Percentiles rank a stretch among this genome's conserved stretches.
Evolutionary conservation across 2,329 filamentous ascomycete genomes (phyloP).

Genomic region (Aplosporella prunicola): DNA sequence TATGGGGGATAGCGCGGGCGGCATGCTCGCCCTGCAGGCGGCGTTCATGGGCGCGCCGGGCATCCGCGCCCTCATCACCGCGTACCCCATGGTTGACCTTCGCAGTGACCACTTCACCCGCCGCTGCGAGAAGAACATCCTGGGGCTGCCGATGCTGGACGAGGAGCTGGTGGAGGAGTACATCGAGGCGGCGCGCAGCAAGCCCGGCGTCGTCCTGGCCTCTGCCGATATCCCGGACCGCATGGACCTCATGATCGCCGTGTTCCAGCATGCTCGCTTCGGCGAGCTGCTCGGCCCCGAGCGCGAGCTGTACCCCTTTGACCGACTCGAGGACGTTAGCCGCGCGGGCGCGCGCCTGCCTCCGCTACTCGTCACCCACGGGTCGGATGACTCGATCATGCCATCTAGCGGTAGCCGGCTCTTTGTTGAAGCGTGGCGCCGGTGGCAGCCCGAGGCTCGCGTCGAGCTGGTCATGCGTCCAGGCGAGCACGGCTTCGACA

Average conservation of each 20-base stretch:
- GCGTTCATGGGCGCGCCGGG: neutral
- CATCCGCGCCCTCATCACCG: constrained; percentile 16
- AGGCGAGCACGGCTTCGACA: constrained; percentile 26
- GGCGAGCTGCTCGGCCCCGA: constrained; percentile 20
- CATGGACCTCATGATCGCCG: constrained; percentile 13
- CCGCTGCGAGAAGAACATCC: constrained; percentile 2
- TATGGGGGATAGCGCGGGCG: constrained; percentile 30
- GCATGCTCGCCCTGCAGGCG: constrained; percentile 24
- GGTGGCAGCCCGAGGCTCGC: constrained; percentile 14
- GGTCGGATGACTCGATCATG: constrained; percentile 21
- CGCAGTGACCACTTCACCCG: neutral
- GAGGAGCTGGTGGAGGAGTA: constrained; percentile 17
- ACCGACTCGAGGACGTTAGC: constrained; percentile 17
- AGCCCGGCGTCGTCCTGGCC: constrained; percentile 16
- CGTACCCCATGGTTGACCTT: constrained; percentile 24
- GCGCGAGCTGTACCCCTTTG: constrained; percentile 20
- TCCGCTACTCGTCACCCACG: constrained; percentile 25
- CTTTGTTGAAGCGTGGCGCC: constrained; percentile 20
- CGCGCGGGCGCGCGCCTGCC: constrained; percentile 14
- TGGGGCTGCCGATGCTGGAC: constrained; percentile 11
- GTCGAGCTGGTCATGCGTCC: constrained; percentile 13
- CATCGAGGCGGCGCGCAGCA: constrained; percentile 12
- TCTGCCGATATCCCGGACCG: constrained; percentile 17
- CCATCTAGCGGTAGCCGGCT: constrained; percentile 17
- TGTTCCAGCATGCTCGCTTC: constrained; percentile 18